phyloP scores from a whole-genome alignment of 1,139 yeast genomes.

The Scheffersomyces illinoinensis region DNA sequence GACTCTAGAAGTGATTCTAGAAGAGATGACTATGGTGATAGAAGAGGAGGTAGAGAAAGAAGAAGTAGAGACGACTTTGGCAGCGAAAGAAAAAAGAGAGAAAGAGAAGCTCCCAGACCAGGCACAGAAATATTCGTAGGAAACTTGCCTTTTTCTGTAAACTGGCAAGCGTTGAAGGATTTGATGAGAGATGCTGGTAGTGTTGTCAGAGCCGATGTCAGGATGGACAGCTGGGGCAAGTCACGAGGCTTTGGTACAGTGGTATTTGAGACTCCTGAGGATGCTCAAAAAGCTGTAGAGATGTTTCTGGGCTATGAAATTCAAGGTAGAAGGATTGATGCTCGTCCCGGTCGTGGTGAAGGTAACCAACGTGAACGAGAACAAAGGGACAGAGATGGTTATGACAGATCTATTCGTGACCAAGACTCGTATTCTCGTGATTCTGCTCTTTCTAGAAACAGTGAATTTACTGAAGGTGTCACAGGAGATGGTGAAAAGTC shows the following conservation, averaged over 20 bases:
- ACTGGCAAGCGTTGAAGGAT: constrained; percentile 87
- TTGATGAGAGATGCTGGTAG: constrained; percentile 76
- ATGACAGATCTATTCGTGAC: constrained; percentile 4
- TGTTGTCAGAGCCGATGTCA: constrained; percentile 79
- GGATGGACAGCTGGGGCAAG: constrained; percentile 66
- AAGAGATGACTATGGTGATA: constrained; percentile 12
- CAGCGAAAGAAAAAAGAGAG: constrained; percentile 5
- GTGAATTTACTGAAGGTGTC: constrained; percentile 66
- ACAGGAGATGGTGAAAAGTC: constrained; percentile 64
- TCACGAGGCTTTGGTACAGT: constrained; percentile 88
- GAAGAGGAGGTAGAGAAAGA: constrained; percentile 15
- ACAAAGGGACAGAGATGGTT: constrained; percentile 10
- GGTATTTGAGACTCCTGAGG: constrained; percentile 57
- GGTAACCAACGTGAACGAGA: constrained; percentile 13
- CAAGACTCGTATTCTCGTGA: constrained; percentile 3
- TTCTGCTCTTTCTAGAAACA: constrained; percentile 27
- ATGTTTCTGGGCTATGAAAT: constrained; percentile 64
- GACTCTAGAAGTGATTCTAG: constrained; percentile 12
- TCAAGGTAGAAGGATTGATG: constrained; percentile 70
- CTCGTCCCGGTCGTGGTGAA: constrained; percentile 58
- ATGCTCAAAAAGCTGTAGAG: constrained; percentile 62
- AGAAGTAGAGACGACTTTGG: constrained; percentile 9
- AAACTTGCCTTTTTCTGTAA: constrained; percentile 75
- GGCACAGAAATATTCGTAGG: constrained; percentile 79
- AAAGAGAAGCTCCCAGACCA: constrained; percentile 23